Evolutionary conservation across 805 yeast genomes (phyloP).

Genomic region (Debaryomyces tyrocola): DNA sequence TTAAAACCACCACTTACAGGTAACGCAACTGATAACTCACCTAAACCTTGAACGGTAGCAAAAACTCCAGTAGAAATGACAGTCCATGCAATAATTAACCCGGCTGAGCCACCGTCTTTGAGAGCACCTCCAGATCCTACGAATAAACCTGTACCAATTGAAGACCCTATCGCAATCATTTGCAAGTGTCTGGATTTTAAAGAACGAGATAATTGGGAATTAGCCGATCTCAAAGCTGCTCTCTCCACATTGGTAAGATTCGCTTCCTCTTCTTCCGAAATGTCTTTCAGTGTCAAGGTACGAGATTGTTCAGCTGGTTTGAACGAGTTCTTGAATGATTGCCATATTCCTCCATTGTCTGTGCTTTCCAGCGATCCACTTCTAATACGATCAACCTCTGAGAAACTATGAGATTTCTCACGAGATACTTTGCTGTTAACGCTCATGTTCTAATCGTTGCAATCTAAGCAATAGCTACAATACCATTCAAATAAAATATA

Average conservation of each 20-base stretch:
- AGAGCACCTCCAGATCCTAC: constrained; percentile 54
- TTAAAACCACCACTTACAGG: constrained; percentile 67
- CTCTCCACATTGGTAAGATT: constrained; percentile 27
- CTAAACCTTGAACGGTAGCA: constrained; percentile 60
- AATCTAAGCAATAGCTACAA: not conserved
- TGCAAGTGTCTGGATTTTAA: constrained; percentile 61
- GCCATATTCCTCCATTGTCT: constrained; percentile 16
- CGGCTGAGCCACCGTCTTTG: constrained; percentile 62
- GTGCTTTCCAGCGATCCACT: constrained; percentile 11
- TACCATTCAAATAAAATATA: not conserved
- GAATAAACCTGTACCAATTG: constrained; percentile 68
- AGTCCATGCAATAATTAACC: constrained; percentile 55
- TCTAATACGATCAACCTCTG: constrained; percentile 8
- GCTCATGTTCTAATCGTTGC: not conserved
- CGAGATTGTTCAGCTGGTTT: constrained; percentile 29
- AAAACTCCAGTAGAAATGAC: constrained; percentile 57
- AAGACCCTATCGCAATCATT: constrained; percentile 68
- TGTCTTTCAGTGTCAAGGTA: constrained; percentile 15
- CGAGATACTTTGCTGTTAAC: not conserved
- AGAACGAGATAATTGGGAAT: constrained; percentile 56
- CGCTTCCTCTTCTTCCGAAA: constrained; percentile 14
- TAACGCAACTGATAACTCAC: constrained; percentile 59
- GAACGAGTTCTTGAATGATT: constrained; percentile 32
- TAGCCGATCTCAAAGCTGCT: constrained; percentile 40
- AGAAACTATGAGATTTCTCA: constrained; percentile 1